A percentile compares a stretch with the other conserved stretches of the same genome.
These are phyloP conservation scores for Aeschynomene evenia DNA, from an alignment of 306 rosid genomes.

Conservation along the genomic window DNA sequence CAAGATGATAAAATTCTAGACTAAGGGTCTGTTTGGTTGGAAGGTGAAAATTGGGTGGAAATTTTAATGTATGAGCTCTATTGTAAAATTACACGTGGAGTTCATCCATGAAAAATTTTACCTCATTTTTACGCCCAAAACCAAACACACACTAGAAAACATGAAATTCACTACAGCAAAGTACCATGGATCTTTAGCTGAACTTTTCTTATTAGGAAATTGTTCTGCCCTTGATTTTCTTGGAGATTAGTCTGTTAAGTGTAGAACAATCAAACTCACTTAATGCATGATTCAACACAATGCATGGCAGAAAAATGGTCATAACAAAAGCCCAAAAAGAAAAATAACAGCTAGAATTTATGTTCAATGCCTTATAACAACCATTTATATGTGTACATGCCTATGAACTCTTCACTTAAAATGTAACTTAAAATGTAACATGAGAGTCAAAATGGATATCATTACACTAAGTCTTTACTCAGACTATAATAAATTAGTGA, in stretches of 20 bases:
- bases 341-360: not conserved
- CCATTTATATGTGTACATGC: not conserved
- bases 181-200: not conserved
- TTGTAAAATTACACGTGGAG: too few species aligned
- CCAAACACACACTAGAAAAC: not conserved
- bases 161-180: not conserved
- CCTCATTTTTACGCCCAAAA: too few species aligned
- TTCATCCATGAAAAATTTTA: too few species aligned
- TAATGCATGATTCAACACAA: not conserved
- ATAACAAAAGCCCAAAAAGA: not conserved
- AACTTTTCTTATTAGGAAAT: not conserved
- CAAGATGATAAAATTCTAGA: not conserved
- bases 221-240: too few species aligned
- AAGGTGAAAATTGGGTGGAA: too few species aligned
- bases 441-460: constrained; percentile 25
- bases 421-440: too few species aligned
- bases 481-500: constrained; percentile 18
- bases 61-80: too few species aligned
- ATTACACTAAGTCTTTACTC: constrained; percentile 16
- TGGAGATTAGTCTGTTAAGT: too few species aligned
- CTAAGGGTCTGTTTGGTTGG: too few species aligned
- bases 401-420: constrained; percentile 6
- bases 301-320: not conserved
- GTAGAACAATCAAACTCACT: not conserved
- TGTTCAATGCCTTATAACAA: constrained; percentile 7